Conservation (phyloP, 164 flowering plant genomes). For the Taxillus chinensis region DNA sequence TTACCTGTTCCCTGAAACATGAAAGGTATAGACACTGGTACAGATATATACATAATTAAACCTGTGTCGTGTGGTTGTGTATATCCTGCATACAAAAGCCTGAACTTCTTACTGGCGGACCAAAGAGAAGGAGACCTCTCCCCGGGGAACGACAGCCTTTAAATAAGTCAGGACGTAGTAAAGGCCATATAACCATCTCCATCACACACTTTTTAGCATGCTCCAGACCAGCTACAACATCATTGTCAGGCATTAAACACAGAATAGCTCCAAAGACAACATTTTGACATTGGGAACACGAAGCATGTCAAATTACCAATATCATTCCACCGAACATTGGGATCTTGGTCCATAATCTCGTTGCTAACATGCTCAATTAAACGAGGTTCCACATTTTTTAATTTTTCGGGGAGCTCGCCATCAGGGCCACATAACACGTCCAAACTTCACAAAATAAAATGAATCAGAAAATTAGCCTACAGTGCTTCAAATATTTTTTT, state of each 20-base stretch:
- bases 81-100: neutral
- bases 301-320: conserved; percentile 48
- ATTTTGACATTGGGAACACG: neutral
- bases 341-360: conserved; percentile 96
- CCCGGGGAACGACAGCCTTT: conserved; percentile 99
- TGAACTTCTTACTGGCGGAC: conserved; percentile 78
- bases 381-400: conserved; percentile 93
- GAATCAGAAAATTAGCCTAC: conserved; percentile 6
- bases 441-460: conserved; percentile 36
- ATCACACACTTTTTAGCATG: conserved; percentile 99
- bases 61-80: neutral
- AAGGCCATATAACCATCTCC: conserved; percentile 99
- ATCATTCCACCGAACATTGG: conserved; percentile 97
- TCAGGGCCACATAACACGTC: conserved; percentile 92
- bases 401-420: conserved; percentile 96
- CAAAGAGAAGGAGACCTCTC: conserved; percentile 96
- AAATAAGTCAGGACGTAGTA: conserved; percentile 94
- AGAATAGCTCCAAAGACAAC: neutral
- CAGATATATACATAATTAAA: no score
- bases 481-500: neutral
- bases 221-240: conserved; percentile 78
- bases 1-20: conserved; percentile 88
- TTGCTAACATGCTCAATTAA: conserved; percentile 95
- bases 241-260: conserved; percentile 4
- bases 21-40: conserved; percentile 2